phyloP scores from a whole-genome alignment of 768 basidiomycete genomes.

The Boletus pseudopeckii region DNA sequence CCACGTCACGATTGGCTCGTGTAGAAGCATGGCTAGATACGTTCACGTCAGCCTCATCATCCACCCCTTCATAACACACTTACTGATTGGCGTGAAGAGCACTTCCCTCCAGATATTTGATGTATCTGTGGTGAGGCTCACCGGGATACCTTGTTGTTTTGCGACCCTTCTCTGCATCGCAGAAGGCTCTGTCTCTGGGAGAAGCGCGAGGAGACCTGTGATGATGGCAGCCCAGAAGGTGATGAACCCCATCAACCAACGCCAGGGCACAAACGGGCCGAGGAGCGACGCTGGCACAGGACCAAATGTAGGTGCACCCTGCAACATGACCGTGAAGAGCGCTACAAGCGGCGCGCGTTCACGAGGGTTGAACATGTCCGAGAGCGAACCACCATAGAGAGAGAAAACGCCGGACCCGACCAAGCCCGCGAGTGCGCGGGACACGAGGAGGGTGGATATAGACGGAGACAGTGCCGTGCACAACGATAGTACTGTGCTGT shows the following conservation, averaged over 20 bases:
- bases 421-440: conserved; percentile 21
- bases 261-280: conserved; percentile 22
- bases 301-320: conserved; percentile 29
- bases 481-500: conserved; percentile 19
- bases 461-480: conserved; percentile 24
- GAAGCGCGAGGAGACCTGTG: conserved; percentile 8
- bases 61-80: not conserved
- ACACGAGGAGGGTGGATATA: conserved; percentile 15
- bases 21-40: conserved; percentile 20
- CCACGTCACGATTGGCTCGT: conserved; percentile 28
- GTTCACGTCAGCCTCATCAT: not conserved
- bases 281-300: conserved; percentile 26
- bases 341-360: conserved; percentile 30
- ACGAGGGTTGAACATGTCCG: conserved; percentile 28
- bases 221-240: conserved; percentile 23
- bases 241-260: conserved; percentile 27
- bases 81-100: conserved; percentile 26
- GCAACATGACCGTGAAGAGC: conserved; percentile 29
- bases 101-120: conserved; percentile 21
- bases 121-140: not conserved
- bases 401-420: conserved; percentile 27
- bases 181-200: conserved; percentile 27
- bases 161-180: conserved; percentile 18
- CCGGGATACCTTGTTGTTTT: conserved; percentile 6
- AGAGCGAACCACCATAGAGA: conserved; percentile 29